phyloP scores from a whole-genome alignment of 306 rosid species.

The Medicago ruthenica region DNA sequence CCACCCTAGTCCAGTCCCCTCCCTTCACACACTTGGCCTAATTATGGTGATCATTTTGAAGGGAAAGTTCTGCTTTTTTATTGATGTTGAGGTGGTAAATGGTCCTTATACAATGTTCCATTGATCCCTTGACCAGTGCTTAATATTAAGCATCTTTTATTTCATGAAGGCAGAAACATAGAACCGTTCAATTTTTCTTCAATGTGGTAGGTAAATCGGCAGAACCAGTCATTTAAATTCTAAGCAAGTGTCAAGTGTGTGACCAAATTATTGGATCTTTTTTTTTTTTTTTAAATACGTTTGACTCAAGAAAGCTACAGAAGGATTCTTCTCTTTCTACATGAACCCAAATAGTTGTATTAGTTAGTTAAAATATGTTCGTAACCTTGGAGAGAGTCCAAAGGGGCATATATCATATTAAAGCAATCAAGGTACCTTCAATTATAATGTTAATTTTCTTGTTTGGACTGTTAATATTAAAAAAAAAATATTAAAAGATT shows the following conservation, averaged over 20 bases:
- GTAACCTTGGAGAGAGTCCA: neutral
- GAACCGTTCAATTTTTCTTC: constrained; percentile 32
- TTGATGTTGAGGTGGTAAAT: neutral
- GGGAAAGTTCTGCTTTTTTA: neutral
- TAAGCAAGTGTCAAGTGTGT: neutral
- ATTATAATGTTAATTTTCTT: neutral
- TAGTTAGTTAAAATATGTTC: too few species aligned
- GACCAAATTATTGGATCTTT: constrained; percentile 35
- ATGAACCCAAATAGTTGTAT: too few species aligned
- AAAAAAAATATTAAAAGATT: too few species aligned
- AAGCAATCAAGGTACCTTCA: constrained; percentile 7
- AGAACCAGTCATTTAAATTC: constrained; percentile 34
- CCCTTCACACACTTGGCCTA: neutral
- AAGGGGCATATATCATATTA: neutral
- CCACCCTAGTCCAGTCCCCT: neutral
- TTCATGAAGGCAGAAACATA: neutral
- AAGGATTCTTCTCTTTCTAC: too few species aligned
- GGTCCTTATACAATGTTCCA: neutral
- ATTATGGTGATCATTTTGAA: neutral
- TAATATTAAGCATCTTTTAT: neutral
- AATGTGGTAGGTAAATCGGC: constrained; percentile 43
- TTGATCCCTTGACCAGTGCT: neutral
- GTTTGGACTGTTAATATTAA: neutral
- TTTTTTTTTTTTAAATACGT: too few species aligned
- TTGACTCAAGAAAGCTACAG: neutral